Evolutionary conservation across 2,329 filamentous ascomycete species (phyloP), one percentile per base, ranked within the genome.

Genomic region (Amesomyces nigricolor): DNA sequence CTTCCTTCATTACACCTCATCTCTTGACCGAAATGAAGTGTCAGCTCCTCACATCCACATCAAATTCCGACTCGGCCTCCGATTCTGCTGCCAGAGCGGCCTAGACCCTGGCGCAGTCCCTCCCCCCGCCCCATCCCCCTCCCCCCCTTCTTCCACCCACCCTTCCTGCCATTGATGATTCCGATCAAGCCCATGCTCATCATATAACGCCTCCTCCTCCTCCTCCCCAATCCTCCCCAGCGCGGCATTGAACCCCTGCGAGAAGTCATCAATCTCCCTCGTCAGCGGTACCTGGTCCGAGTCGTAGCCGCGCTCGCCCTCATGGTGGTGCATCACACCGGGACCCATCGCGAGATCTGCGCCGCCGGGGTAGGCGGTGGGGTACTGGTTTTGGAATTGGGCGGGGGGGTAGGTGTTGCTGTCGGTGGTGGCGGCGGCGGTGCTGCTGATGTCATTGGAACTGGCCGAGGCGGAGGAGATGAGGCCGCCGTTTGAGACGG

Each of bases 21-120:
- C 30, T 4, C 37, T n/a, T 10, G 2, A 16, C 9, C 9, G 6
- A 26, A 26, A 5, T 5, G 4, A 26, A 26, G 13, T 4, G 2
- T 9, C 39, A 2, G 13, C 2, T 14, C 43, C 14, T 61, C 53
- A 76, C 68, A 75, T 70, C 75, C 75, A 77, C 69, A 73, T 74
- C 59, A 76, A 56, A 64, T 75, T 80, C 50, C 77, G 70, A 59
- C 70, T 72, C 58, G 74, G 74, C 53, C 72, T 71, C 54, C 77
- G 70, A 50, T 79, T 79, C 67, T 81, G 78, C 66, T 81, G 78
- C 78, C 78, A 81, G 38, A 81, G 66, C 5, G 77, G 76, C 42
- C 75, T 57, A 35, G 51, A 54, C 29, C 44, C 51, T 2, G 63
- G 42, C 11, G 48, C 57, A 9, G 40, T 9, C 17, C 55, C 51